phyloP scores from a whole-genome alignment of 306 rosid species.

The Cucumis cinereus region DNA sequence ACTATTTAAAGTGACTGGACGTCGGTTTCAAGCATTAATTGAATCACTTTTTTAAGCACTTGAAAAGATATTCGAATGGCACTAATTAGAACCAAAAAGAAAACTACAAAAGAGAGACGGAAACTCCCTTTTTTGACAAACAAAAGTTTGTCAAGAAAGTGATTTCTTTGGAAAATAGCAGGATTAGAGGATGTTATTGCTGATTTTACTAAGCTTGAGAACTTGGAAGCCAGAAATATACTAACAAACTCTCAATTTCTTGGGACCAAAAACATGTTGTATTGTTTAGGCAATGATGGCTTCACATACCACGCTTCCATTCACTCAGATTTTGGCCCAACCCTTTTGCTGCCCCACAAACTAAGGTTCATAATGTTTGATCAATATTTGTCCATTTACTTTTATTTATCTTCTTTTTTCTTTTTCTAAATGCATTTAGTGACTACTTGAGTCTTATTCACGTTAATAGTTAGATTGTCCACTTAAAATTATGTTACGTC shows the following conservation, averaged over 20 bases:
- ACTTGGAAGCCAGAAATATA: not conserved
- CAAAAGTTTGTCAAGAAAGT: not conserved
- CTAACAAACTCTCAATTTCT: not conserved
- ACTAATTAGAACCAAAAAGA: not conserved
- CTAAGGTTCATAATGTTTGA: not conserved
- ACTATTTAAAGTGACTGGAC: no score
- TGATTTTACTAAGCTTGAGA: not conserved
- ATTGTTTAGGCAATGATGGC: not conserved
- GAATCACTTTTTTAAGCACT: not conserved
- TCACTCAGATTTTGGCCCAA: not conserved
- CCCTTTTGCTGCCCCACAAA: not conserved
- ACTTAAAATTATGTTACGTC: no score
- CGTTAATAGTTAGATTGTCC: no score
- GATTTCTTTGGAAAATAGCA: not conserved
- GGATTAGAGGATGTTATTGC: not conserved
- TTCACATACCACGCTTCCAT: not conserved
- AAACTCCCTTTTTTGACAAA: not conserved
- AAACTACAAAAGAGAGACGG: no score
- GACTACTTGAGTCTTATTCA: no score
- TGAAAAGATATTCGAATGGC: no score
- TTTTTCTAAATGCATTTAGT: not conserved
- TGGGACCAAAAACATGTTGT: not conserved
- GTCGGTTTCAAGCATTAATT: no score
- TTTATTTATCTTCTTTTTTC: not conserved
- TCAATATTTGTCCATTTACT: not conserved